A percentile compares a stretch with the other conserved stretches of the same genome.
Evolutionary conservation across 805 yeast species (phyloP).

Genomic region (Candida boleticola): DNA sequence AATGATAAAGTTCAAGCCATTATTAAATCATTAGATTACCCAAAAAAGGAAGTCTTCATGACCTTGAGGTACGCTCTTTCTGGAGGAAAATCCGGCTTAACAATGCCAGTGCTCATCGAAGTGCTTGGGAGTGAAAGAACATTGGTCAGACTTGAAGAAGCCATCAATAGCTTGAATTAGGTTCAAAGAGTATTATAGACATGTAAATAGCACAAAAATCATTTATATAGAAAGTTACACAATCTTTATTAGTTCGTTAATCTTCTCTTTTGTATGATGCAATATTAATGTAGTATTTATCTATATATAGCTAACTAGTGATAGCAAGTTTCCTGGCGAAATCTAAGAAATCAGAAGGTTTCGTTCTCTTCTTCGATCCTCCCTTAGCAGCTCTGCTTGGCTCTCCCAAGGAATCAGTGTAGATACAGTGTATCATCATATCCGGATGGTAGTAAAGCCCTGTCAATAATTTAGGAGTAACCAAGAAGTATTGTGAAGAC

Average conservation of each 20-base stretch:
- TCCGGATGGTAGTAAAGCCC: constrained; percentile 71
- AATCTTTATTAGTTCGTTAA: no score
- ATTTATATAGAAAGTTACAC: no score
- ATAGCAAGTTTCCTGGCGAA: constrained; percentile 16
- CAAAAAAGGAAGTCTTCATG: constrained; percentile 49
- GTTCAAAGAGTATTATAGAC: no score
- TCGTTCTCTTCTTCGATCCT: constrained; percentile 2
- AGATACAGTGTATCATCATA: constrained; percentile 84
- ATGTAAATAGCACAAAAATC: not conserved
- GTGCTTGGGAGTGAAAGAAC: constrained; percentile 49
- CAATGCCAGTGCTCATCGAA: constrained; percentile 55
- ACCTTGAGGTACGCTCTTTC: constrained; percentile 65
- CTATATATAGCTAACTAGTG: not conserved
- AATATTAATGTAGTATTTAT: no score
- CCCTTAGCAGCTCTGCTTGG: no score
- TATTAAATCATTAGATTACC: not conserved
- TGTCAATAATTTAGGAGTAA: constrained; percentile 87
- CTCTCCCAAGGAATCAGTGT: constrained; percentile 31
- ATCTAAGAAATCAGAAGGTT: constrained; percentile 29
- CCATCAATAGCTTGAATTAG: constrained; percentile 7
- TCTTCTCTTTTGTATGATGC: no score
- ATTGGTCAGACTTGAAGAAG: constrained; percentile 20
- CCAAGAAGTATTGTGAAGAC: constrained; percentile 81
- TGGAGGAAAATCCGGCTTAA: constrained; percentile 69
- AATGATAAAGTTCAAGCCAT: constrained; percentile 11